Percentiles rank a stretch among this genome's conserved stretches.
phyloP scores from a whole-genome alignment of 1,139 yeast species.

The Candida sojae region DNA sequence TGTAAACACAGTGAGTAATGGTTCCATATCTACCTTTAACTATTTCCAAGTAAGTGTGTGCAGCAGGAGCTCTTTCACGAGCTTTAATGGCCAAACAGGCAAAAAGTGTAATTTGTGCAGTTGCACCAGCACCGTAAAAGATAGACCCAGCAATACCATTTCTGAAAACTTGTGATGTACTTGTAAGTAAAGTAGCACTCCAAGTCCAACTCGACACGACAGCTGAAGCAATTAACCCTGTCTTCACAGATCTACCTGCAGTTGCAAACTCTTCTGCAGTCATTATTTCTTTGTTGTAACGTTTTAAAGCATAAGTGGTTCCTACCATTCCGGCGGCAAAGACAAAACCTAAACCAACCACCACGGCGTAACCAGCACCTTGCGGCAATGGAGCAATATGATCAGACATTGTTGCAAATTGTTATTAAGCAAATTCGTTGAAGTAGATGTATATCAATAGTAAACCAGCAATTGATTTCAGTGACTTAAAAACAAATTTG shows the following conservation, averaged over 20 bases:
- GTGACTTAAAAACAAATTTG: not conserved
- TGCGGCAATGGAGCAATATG: conserved; percentile 42
- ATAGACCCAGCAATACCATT: conserved; percentile 69
- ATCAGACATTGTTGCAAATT: conserved; percentile 4
- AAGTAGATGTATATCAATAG: not conserved
- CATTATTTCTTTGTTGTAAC: conserved; percentile 79
- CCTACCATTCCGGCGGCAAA: conserved; percentile 80
- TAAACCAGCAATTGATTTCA: not conserved
- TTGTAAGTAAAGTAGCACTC: conserved; percentile 82
- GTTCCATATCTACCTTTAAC: conserved; percentile 54
- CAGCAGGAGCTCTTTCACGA: conserved; percentile 57
- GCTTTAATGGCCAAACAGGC: conserved; percentile 57
- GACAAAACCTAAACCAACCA: conserved; percentile 82
- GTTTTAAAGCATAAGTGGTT: conserved; percentile 65
- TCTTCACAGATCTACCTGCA: conserved; percentile 82
- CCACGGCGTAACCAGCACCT: conserved; percentile 91
- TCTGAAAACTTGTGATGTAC: conserved; percentile 74
- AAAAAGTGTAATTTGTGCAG: conserved; percentile 53
- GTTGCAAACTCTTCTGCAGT: conserved; percentile 90
- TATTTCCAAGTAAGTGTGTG: conserved; percentile 59
- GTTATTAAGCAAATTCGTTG: not conserved
- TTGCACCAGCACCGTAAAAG: conserved; percentile 56
- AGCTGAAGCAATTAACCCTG: conserved; percentile 81
- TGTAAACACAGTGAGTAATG: conserved; percentile 64
- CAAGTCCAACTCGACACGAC: conserved; percentile 94